Evolutionary conservation across 768 basidiomycete species (phyloP), one percentile per base, ranked within the genome.

Genomic region (Termitomyces sp.): DNA sequence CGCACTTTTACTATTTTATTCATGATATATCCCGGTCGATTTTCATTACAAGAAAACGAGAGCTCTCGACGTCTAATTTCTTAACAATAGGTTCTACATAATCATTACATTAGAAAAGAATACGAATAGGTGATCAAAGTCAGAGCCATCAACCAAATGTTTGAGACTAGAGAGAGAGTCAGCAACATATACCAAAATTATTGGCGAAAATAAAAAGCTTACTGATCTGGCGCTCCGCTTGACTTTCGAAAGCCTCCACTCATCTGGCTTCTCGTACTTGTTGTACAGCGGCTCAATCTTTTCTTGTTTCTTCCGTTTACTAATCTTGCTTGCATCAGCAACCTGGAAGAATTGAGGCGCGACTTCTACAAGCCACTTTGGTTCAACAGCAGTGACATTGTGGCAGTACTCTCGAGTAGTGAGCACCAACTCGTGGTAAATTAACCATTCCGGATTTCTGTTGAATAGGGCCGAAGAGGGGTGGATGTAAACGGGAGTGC

Each of bases 341-440:
- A 99, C 94, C 73, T 92, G 92, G 88, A 98, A 99, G 81, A 97
- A 98, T 59, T 95, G 94, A 1, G 97, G 96, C 7, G 96, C 97
- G 24, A 96, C 94, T 67, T 99, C 95, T 18, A 94, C 91, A 8
- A 98, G 84, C 97, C 96, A 99, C 71, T 97, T 97, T 4, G 97
- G 96, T 69, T 99, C 97, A 59, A 99, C 83, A 0, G 93, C 92
- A 0, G 94, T 96, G 45, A 98, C 93, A 55, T 91, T 94, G 65
- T 92, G 88, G 70, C 88, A 92, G 68, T 92, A 97, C 73, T 94
- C 92, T 65, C 94, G 84, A n/a, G 97, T 97, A 13, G 97, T 98
- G 61, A 98, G 77, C 54, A 98, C 88, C 65, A 99, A 71, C 70
- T 98, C 97, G 70, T 99, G 93, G 74, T 99, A 96, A 48, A 95